Percentiles rank a stretch among this genome's conserved stretches.
These are phyloP conservation scores for Candida nemodendra DNA, from an alignment of 805 yeast genomes.

Conservation along the genomic window DNA sequence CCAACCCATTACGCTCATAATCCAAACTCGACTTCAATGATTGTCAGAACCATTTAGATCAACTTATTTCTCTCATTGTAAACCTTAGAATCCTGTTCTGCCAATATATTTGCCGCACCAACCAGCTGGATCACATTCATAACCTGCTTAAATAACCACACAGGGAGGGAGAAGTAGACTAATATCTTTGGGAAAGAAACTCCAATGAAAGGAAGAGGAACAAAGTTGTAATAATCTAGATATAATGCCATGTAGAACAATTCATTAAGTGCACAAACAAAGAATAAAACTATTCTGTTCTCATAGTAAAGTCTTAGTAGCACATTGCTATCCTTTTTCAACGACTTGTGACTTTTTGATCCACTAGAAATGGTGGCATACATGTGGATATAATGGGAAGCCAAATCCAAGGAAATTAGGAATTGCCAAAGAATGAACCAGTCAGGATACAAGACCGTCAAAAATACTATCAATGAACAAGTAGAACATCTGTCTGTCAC, in stretches of 20 bases:
- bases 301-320: slow-evolving; percentile 84
- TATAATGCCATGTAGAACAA: slow-evolving; percentile 88
- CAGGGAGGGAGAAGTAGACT: slow-evolving; percentile 66
- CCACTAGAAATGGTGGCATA: slow-evolving; percentile 86
- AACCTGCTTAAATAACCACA: slow-evolving; percentile 87
- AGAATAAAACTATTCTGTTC: slow-evolving; percentile 76
- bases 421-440: slow-evolving; percentile 75
- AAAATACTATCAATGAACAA: slow-evolving; percentile 82
- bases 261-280: slow-evolving; percentile 92
- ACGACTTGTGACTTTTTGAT: slow-evolving; percentile 76
- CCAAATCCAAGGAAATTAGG: slow-evolving; percentile 78
- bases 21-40: too few relatives aligned
- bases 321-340: slow-evolving; percentile 67
- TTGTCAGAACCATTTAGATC: slow-evolving; percentile 6
- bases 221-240: slow-evolving; percentile 61
- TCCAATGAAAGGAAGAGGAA: slow-evolving; percentile 39
- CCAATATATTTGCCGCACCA: slow-evolving; percentile 80
- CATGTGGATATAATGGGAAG: slow-evolving; percentile 98
- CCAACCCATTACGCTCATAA: too few relatives aligned
- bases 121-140: slow-evolving; percentile 86
- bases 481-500: slow-evolving; percentile 98
- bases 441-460: slow-evolving; percentile 75
- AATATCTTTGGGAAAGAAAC: slow-evolving; percentile 31
- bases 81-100: slow-evolving; percentile 68
- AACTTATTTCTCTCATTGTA: slow-evolving; percentile 33